Evolutionary conservation across 768 basidiomycete genomes (phyloP).

Genomic region (Leccinellum luteum): DNA sequence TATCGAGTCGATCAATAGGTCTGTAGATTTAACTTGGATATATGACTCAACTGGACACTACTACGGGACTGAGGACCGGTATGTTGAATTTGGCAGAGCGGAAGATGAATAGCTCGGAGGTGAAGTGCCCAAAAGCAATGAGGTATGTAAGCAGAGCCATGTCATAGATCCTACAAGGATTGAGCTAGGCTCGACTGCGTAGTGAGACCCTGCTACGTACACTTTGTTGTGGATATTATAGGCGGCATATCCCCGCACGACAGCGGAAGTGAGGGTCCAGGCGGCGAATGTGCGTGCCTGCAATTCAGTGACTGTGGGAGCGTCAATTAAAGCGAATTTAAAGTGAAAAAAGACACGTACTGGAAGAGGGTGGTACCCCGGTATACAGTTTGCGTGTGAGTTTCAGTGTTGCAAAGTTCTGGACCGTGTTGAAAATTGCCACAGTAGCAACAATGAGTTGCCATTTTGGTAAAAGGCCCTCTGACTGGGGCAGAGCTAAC

Average conservation of each 20-base stretch:
- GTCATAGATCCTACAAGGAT: constrained; percentile 73
- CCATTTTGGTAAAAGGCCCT: constrained; percentile 84
- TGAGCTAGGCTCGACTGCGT: constrained; percentile 4
- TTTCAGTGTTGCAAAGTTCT: constrained; percentile 77
- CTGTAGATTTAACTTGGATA: constrained; percentile 30
- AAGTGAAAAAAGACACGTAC: constrained; percentile 25
- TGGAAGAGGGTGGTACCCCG: constrained; percentile 36
- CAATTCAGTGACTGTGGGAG: constrained; percentile 72
- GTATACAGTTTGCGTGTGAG: constrained; percentile 79
- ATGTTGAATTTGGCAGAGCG: constrained; percentile 61
- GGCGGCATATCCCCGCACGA: constrained; percentile 83
- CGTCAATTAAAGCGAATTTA: background rate
- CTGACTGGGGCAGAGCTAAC: constrained; percentile 59
- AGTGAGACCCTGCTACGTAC: constrained; percentile 43
- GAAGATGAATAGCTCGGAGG: constrained; percentile 82
- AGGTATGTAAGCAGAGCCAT: constrained; percentile 86
- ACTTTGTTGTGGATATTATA: constrained; percentile 82
- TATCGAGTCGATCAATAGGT: constrained; percentile 11
- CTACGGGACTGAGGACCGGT: constrained; percentile 67
- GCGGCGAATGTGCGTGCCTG: constrained; percentile 87
- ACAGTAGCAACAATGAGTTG: constrained; percentile 76
- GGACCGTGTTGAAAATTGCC: constrained; percentile 82
- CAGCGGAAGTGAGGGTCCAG: constrained; percentile 87
- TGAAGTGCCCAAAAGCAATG: constrained; percentile 88
- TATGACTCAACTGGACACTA: constrained; percentile 73